These are phyloP conservation scores for Paraglomus brasilianum DNA, from an alignment of 192 early-diverging fungal genomes.

Conservation along the genomic window DNA sequence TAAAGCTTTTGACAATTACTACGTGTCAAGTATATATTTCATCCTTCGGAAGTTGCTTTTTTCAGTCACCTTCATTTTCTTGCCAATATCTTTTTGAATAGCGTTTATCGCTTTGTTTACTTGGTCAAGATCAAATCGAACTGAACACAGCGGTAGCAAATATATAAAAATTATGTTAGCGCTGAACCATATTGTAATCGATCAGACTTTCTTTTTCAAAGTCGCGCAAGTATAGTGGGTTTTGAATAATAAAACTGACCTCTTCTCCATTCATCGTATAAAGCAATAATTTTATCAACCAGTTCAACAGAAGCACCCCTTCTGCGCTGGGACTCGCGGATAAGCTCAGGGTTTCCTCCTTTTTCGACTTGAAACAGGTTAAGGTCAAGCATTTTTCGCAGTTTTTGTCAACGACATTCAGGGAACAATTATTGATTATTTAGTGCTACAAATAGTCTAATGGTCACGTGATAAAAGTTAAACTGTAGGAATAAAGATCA, in stretches of 20 bases:
- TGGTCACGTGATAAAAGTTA: too few species aligned
- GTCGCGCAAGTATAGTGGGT: slow-evolving; percentile 1
- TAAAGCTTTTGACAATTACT: not conserved
- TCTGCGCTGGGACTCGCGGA: slow-evolving; percentile 90
- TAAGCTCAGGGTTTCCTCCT: slow-evolving; percentile 91
- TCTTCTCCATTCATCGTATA: slow-evolving; percentile 86
- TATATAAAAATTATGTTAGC: not conserved
- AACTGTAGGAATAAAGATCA: too few species aligned
- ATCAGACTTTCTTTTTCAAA: not conserved
- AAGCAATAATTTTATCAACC: slow-evolving; percentile 88
- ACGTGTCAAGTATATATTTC: not conserved
- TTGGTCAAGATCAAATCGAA: slow-evolving; percentile 82
- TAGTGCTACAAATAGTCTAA: too few species aligned
- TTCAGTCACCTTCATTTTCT: slow-evolving; percentile 75
- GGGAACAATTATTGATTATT: too few species aligned
- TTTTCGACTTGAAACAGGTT: slow-evolving; percentile 86
- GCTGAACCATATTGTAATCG: not conserved
- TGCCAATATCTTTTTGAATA: slow-evolving; percentile 86
- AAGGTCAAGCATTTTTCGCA: slow-evolving; percentile 79
- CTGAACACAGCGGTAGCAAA: slow-evolving; percentile 40
- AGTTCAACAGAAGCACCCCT: slow-evolving; percentile 80
- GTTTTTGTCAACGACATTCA: not conserved
- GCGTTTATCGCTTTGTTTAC: slow-evolving; percentile 90
- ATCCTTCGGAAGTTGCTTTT: slow-evolving; percentile 35
- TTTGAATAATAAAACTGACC: slow-evolving; percentile 24